phyloP scores from a whole-genome alignment of 192 early-diverging fungal species.

The Linderina pennispora region DNA sequence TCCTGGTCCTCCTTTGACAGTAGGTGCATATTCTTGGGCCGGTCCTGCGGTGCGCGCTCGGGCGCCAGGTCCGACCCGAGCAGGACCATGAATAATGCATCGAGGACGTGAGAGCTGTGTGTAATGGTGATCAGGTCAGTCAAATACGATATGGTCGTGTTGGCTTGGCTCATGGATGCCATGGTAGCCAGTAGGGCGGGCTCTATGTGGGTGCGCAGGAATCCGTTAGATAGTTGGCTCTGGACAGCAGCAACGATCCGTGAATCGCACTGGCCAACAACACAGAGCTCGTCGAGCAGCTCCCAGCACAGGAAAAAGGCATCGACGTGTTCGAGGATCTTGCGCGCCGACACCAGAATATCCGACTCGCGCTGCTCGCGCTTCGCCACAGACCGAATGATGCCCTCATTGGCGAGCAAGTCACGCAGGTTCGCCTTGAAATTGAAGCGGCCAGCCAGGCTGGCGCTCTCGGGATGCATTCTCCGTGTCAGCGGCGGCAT shows the following conservation, averaged over 20 bases:
- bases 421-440: slow-evolving; percentile 8
- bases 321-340: slow-evolving; percentile 28
- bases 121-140: slow-evolving; percentile 32
- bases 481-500: slow-evolving; percentile 17
- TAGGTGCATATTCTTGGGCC: neutral
- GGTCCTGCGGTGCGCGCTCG: slow-evolving; percentile 9
- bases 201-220: slow-evolving; percentile 36
- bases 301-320: slow-evolving; percentile 45
- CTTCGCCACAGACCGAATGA: slow-evolving; percentile 13
- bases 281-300: slow-evolving; percentile 35
- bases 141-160: slow-evolving; percentile 32
- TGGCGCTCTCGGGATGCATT: neutral
- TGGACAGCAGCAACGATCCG: slow-evolving; percentile 20
- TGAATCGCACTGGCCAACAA: slow-evolving; percentile 2
- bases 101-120: slow-evolving; percentile 24
- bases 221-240: slow-evolving; percentile 27
- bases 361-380: slow-evolving; percentile 23
- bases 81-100: slow-evolving; percentile 32
- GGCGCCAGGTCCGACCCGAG: slow-evolving; percentile 31
- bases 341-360: slow-evolving; percentile 9
- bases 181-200: slow-evolving; percentile 21
- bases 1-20: slow-evolving; percentile 29
- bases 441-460: neutral
- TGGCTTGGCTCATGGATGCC: slow-evolving; percentile 24
- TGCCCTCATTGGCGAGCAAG: slow-evolving; percentile 7